phyloP scores from a whole-genome alignment of 345 rosid genomes.

The Trapa bicornis region DNA sequence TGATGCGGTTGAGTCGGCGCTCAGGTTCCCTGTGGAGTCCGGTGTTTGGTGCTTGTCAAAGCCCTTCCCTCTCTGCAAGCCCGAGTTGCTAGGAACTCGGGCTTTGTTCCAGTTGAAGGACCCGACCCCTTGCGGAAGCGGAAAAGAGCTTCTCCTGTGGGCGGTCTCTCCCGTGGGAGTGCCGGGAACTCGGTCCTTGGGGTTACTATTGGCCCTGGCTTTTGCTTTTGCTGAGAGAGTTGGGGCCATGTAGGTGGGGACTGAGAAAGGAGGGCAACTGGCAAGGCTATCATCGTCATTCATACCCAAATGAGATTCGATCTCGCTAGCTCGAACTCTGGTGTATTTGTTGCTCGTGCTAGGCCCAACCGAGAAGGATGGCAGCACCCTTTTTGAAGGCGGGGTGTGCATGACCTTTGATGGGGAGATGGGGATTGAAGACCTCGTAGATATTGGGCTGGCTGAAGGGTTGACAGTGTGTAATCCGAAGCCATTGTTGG shows the following conservation, averaged over 20 bases:
- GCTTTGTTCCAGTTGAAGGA: slow-evolving; percentile 72
- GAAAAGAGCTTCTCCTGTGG: slow-evolving; percentile 57
- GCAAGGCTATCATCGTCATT: slow-evolving; percentile 93
- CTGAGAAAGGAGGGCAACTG: slow-evolving; percentile 85
- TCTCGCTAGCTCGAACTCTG: slow-evolving; percentile 42
- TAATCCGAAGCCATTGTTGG: slow-evolving; percentile 20
- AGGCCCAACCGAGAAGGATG: slow-evolving; percentile 10
- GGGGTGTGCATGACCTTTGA: slow-evolving; percentile 43
- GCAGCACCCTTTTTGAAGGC: slow-evolving; percentile 23
- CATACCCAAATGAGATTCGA: slow-evolving; percentile 39
- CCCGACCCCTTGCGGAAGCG: slow-evolving; percentile 53
- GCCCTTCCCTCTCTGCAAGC: slow-evolving; percentile 19
- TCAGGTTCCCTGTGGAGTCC: slow-evolving; percentile 47
- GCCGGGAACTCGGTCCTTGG: slow-evolving; percentile 34
- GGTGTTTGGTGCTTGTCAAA: slow-evolving; percentile 30
- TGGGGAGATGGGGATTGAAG: slow-evolving; percentile 26
- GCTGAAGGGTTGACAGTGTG: slow-evolving; percentile 43
- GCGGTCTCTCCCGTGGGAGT: slow-evolving; percentile 24
- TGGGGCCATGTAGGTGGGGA: slow-evolving; percentile 81
- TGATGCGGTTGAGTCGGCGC: slow-evolving; percentile 72
- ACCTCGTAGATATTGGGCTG: slow-evolving; percentile 67
- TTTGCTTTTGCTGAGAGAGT: slow-evolving; percentile 80
- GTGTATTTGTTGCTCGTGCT: slow-evolving; percentile 37
- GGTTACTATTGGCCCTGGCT: slow-evolving; percentile 58
- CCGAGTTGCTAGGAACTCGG: slow-evolving; percentile 43